These are phyloP conservation scores for Breviolum minutum DNA, from an alignment of 73 alveolate genomes.

Conservation along the genomic window DNA sequence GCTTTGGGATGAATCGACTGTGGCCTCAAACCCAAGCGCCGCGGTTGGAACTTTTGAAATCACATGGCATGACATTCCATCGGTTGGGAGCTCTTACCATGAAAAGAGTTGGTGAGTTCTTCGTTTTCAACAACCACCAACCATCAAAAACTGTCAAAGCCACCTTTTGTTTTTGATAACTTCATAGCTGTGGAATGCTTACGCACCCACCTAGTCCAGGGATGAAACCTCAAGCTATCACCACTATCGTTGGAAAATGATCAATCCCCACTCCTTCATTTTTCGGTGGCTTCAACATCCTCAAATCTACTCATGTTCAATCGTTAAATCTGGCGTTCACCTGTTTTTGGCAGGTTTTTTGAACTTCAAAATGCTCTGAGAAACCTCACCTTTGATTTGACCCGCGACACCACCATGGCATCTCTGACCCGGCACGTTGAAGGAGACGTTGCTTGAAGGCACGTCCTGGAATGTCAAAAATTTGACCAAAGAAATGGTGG, in stretches of 20 bases:
- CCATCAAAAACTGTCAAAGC: no score
- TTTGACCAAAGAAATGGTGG: no score
- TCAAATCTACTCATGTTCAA: no score
- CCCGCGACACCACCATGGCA: constrained; percentile 23
- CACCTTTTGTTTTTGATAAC: no score
- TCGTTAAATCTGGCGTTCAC: background rate
- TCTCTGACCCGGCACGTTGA: background rate
- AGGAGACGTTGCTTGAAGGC: constrained; percentile 17
- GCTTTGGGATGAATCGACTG: constrained; percentile 4
- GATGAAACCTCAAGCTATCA: background rate
- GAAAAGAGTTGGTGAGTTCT: no score
- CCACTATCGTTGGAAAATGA: background rate
- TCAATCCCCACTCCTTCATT: background rate
- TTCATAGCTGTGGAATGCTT: no score
- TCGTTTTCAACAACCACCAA: no score
- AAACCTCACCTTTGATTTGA: background rate
- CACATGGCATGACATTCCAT: no score
- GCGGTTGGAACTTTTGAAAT: no score
- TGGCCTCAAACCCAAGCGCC: background rate
- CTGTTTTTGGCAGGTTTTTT: background rate
- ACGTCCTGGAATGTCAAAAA: background rate
- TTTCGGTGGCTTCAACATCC: no score
- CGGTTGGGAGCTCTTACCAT: no score
- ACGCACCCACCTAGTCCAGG: no score
- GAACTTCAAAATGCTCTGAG: background rate